These are phyloP conservation scores for Globisporangium mamillatum DNA, from an alignment of 352 stramenopile species.

Conservation along the genomic window DNA sequence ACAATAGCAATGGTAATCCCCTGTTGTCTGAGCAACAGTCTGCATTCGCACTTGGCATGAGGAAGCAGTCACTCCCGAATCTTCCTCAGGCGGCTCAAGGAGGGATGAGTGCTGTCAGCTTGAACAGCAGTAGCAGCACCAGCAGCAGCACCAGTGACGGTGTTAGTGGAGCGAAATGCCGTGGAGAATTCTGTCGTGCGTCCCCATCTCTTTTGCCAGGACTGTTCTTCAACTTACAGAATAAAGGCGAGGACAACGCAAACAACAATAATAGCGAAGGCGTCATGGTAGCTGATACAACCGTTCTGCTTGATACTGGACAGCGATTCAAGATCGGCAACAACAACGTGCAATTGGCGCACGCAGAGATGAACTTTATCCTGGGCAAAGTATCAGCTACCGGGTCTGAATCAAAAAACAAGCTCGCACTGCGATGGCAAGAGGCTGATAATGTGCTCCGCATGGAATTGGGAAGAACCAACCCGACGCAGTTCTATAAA, in stretches of 20 bases:
- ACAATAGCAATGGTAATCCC: not conserved
- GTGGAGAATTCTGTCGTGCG: constrained; percentile 62
- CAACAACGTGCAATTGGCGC: constrained; percentile 68
- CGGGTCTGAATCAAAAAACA: constrained; percentile 12
- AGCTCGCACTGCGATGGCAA: constrained; percentile 50
- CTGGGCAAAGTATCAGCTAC: constrained; percentile 9
- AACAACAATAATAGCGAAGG: constrained; percentile 4
- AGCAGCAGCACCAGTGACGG: not conserved
- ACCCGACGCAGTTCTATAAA: constrained; percentile 77
- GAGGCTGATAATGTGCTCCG: constrained; percentile 61
- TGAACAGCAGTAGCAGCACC: not conserved
- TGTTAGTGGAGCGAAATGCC: constrained; percentile 33
- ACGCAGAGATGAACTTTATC: constrained; percentile 57
- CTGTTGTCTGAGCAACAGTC: not conserved
- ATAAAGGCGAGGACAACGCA: not conserved
- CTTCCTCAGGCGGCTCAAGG: constrained; percentile 18
- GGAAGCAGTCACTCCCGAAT: constrained; percentile 42
- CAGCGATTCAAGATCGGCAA: constrained; percentile 70
- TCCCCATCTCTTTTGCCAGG: constrained; percentile 33
- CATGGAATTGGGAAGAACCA: constrained; percentile 56
- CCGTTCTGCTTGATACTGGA: constrained; percentile 37
- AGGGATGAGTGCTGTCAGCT: not conserved
- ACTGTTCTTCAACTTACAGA: constrained; percentile 22
- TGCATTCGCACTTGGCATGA: not conserved
- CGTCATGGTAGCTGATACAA: constrained; percentile 10